Conservation (phyloP, 495 filamentous ascomycete species). For the Aspergillus affinis region DNA sequence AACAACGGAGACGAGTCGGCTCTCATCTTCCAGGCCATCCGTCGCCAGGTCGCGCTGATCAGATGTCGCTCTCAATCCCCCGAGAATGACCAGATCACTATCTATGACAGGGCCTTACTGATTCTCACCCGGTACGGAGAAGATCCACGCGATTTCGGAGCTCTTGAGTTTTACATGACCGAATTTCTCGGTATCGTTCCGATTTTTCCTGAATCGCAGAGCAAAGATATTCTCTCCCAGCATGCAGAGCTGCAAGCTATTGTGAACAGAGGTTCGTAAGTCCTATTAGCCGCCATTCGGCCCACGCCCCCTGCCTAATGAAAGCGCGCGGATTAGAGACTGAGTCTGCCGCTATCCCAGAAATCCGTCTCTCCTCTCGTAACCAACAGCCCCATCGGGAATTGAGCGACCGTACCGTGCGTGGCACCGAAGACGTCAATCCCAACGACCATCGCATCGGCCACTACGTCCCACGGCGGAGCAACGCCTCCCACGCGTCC, state of each 20-base stretch:
- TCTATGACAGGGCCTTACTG: slow-evolving; percentile 41
- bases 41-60: slow-evolving; percentile 32
- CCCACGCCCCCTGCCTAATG: not conserved
- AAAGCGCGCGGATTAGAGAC: not conserved
- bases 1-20: slow-evolving; percentile 14
- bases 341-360: not conserved
- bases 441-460: not conserved
- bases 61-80: slow-evolving; percentile 34
- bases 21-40: slow-evolving; percentile 28
- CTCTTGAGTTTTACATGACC: slow-evolving; percentile 39
- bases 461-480: not conserved
- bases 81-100: slow-evolving; percentile 40
- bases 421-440: not conserved
- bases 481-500: not conserved
- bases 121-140: slow-evolving; percentile 31
- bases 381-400: not conserved
- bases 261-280: slow-evolving; percentile 21
- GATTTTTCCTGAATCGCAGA: slow-evolving; percentile 11
- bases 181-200: slow-evolving; percentile 39
- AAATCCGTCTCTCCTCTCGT: not conserved
- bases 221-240: slow-evolving; percentile 15
- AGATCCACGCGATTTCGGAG: slow-evolving; percentile 24
- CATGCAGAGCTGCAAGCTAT: slow-evolving; percentile 18
- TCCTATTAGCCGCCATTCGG: not conserved
- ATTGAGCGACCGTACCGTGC: not conserved